These are phyloP conservation scores for Penicillium odoratum DNA, from an alignment of 495 filamentous ascomycete genomes.

Conservation along the genomic window DNA sequence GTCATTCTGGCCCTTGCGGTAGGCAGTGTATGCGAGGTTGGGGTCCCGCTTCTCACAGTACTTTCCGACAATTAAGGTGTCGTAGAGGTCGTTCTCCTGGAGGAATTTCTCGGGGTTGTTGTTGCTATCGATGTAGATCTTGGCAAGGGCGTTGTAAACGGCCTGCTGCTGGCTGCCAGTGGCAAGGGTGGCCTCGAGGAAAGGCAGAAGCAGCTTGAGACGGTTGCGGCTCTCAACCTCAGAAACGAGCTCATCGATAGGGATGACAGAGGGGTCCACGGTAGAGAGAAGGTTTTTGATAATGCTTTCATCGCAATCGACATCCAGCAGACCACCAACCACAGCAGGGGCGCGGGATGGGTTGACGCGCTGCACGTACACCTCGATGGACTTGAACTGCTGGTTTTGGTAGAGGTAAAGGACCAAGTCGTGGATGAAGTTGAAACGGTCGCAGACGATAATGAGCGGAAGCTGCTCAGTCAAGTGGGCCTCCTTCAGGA, in stretches of 20 bases:
- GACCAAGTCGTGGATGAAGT: conserved; percentile 96
- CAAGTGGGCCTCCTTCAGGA: conserved; percentile 93
- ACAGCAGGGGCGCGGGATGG: conserved; percentile 91
- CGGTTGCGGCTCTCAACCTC: conserved; percentile 96
- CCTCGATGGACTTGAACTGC: conserved; percentile 98
- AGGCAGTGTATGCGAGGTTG: conserved; percentile 93
- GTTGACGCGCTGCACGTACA: conserved; percentile 99
- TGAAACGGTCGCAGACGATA: conserved; percentile 98
- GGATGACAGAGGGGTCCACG: conserved; percentile 80
- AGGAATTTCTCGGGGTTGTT: conserved; percentile 98
- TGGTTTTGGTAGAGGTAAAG: conserved; percentile 99
- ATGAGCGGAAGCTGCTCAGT: conserved; percentile 94
- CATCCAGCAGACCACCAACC: conserved; percentile 91
- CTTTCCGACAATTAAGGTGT: conserved; percentile 88
- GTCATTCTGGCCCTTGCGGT: conserved; percentile 96
- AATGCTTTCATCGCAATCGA: conserved; percentile 94
- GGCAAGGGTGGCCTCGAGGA: conserved; percentile 90
- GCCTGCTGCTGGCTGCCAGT: conserved; percentile 96
- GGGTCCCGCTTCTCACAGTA: conserved; percentile 99
- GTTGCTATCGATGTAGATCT: conserved; percentile 99
- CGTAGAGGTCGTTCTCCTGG: conserved; percentile 97
- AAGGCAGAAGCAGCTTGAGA: conserved; percentile 92
- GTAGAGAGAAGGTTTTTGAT: conserved; percentile 92
- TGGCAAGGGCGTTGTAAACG: conserved; percentile 96
- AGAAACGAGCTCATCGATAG: conserved; percentile 91